A percentile compares a stretch with the other conserved stretches of the same genome.
Evolutionary conservation across 257 asterid species (phyloP).

Genomic region (Paulownia fortunei): DNA sequence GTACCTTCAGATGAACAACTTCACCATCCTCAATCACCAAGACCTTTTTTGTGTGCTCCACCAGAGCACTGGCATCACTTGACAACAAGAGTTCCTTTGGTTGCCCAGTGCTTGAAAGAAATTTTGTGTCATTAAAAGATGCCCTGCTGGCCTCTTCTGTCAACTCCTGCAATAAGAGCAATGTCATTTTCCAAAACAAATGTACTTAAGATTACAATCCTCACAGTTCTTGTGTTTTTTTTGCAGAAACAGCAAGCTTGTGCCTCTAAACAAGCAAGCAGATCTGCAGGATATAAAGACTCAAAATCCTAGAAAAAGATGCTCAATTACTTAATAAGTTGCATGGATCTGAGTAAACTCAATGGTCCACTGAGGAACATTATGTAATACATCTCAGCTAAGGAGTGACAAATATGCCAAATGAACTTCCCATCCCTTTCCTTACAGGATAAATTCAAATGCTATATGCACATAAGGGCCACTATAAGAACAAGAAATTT

Average conservation of each 20-base stretch:
- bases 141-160: conserved; percentile 56
- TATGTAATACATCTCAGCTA: not conserved
- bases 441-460: not conserved
- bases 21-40: conserved; percentile 88
- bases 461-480: too few relatives aligned
- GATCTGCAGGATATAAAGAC: not conserved
- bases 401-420: not conserved
- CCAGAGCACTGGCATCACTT: conserved; percentile 92
- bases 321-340: not conserved
- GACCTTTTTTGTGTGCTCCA: conserved; percentile 92
- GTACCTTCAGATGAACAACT: conserved; percentile 89
- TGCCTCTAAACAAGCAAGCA: not conserved
- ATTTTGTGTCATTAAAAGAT: conserved; percentile 62
- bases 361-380: not conserved
- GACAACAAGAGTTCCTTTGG: conserved; percentile 86
- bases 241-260: not conserved
- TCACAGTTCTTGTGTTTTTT: not conserved
- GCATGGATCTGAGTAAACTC: not conserved
- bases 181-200: conserved; percentile 26
- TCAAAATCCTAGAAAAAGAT: not conserved
- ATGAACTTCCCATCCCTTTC: not conserved
- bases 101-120: conserved; percentile 67
- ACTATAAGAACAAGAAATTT: too few relatives aligned
- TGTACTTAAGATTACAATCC: conserved; percentile 1
- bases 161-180: conserved; percentile 58